phyloP scores from a whole-genome alignment of 805 yeast genomes.

The Pichia nanzhaoensis region DNA sequence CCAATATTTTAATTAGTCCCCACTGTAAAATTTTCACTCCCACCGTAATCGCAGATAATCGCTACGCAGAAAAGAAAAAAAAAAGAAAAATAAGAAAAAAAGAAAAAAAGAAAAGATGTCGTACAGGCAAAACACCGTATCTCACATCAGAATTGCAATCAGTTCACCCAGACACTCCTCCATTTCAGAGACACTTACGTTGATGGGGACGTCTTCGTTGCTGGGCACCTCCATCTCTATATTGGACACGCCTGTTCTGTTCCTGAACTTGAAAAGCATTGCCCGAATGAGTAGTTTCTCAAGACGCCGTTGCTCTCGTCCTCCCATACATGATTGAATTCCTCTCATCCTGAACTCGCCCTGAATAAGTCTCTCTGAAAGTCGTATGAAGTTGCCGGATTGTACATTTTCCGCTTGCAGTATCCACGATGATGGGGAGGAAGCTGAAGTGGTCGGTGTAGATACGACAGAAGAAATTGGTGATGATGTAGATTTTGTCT shows the following conservation, averaged over 20 bases:
- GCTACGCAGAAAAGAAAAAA: no score
- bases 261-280: neutral
- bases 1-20: neutral
- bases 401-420: neutral
- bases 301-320: neutral
- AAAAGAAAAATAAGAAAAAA: no score
- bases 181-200: neutral
- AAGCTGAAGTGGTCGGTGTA: neutral
- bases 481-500: neutral
- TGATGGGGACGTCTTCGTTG: no score
- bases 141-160: neutral
- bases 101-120: no score
- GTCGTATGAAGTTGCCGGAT: neutral
- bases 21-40: neutral
- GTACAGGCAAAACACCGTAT: no score
- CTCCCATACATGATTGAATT: neutral
- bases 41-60: neutral
- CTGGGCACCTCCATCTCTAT: neutral
- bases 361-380: neutral
- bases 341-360: slow-evolving; percentile 6
- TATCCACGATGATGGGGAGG: neutral
- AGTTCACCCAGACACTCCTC: neutral
- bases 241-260: neutral
- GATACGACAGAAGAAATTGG: neutral
- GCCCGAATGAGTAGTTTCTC: slow-evolving; percentile 1